Evolutionary conservation across 2,329 filamentous ascomycete species (phyloP).

Genomic region (Ascochyta fabae): DNA sequence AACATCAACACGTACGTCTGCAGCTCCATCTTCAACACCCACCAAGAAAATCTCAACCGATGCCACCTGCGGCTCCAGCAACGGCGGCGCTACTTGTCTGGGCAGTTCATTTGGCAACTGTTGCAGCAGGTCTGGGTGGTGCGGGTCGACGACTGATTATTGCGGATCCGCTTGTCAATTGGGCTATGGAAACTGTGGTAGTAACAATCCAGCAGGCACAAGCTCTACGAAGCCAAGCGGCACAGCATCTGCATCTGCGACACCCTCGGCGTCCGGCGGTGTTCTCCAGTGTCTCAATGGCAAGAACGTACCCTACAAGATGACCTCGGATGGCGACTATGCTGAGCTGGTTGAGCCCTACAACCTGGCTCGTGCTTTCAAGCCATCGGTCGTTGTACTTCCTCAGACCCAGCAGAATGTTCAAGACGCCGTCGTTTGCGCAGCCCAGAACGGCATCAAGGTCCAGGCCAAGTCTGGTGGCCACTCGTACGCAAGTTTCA

Average conservation of each 20-base stretch:
- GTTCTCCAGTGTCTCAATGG: slow-evolving; percentile 39
- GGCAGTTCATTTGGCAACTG: slow-evolving; percentile 45
- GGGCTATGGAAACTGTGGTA: slow-evolving; percentile 40
- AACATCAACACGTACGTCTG: slow-evolving; percentile 17
- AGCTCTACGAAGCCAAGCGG: slow-evolving; percentile 18
- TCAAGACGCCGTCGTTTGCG: slow-evolving; percentile 64
- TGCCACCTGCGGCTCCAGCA: slow-evolving; percentile 51
- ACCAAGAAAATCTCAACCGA: slow-evolving; percentile 47
- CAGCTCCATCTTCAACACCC: slow-evolving; percentile 27
- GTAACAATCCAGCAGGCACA: slow-evolving; percentile 20
- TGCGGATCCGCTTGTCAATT: slow-evolving; percentile 44
- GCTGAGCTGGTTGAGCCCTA: slow-evolving; percentile 42
- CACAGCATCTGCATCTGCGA: slow-evolving; percentile 22
- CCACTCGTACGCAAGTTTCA: slow-evolving; percentile 65
- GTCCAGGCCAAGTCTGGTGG: slow-evolving; percentile 70
- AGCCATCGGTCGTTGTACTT: slow-evolving; percentile 63
- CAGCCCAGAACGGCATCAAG: slow-evolving; percentile 56
- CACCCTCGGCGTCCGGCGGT: slow-evolving; percentile 20
- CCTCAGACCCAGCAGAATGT: slow-evolving; percentile 63
- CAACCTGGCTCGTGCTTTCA: slow-evolving; percentile 47
- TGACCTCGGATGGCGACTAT: slow-evolving; percentile 34
- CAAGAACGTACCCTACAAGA: slow-evolving; percentile 44
- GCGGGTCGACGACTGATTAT: slow-evolving; percentile 49
- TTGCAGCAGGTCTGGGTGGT: slow-evolving; percentile 50
- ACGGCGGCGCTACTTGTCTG: slow-evolving; percentile 36